Percentiles rank a stretch among this genome's conserved stretches.
phyloP scores from a whole-genome alignment of 768 basidiomycete genomes.

The Tricholoma bakamatsutake region DNA sequence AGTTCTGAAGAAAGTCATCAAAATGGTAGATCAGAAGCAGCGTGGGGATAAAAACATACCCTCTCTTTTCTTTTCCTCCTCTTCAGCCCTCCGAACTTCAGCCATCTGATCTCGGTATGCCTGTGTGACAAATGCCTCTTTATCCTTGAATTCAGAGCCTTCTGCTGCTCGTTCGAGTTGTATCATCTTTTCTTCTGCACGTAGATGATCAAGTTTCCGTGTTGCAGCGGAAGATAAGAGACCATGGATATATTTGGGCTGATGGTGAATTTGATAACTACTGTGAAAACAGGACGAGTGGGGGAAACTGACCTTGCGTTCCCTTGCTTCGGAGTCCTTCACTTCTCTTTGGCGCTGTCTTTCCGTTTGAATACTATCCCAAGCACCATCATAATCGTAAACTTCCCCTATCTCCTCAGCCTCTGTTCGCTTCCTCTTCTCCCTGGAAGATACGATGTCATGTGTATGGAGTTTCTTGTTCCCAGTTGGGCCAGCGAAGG shows the following conservation, averaged over 20 bases:
- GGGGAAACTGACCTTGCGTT: conserved; percentile 62
- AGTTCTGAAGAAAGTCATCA: conserved; percentile 35
- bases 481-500: conserved; percentile 28
- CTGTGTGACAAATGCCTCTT: conserved; percentile 96
- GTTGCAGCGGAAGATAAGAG: conserved; percentile 81
- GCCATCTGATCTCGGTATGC: conserved; percentile 97
- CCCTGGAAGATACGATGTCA: conserved; percentile 54
- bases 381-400: conserved; percentile 95
- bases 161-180: conserved; percentile 88
- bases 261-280: conserved; percentile 7
- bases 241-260: conserved; percentile 92
- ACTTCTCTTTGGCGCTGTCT: conserved; percentile 67
- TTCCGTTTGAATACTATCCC: conserved; percentile 90
- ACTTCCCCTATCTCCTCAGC: conserved; percentile 71
- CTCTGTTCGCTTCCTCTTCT: conserved; percentile 69
- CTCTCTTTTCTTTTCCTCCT: conserved; percentile 85
- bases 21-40: not conserved
- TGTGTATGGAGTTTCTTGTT: conserved; percentile 56
- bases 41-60: conserved; percentile 43
- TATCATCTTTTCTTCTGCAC: conserved; percentile 98
- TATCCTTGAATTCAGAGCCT: conserved; percentile 90
- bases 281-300: not conserved
- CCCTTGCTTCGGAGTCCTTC: conserved; percentile 71
- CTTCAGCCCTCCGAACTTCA: conserved; percentile 84
- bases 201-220: conserved; percentile 78